These are phyloP conservation scores for Suillus decipiens DNA, from an alignment of 768 basidiomycete species.

Conservation along the genomic window DNA sequence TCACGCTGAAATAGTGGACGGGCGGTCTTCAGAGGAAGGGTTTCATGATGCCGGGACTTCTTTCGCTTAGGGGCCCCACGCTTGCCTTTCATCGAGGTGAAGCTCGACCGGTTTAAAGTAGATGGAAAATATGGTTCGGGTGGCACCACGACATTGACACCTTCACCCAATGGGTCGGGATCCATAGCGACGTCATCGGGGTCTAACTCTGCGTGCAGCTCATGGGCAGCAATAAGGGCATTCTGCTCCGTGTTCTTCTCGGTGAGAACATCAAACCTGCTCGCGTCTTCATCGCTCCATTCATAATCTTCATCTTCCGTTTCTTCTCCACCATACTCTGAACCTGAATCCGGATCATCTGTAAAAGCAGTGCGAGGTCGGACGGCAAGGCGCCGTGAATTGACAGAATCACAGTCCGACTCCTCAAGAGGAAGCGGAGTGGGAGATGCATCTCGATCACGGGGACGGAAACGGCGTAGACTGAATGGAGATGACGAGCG, in stretches of 20 bases:
- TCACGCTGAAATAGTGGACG: constrained; percentile 89
- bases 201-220: constrained; percentile 22
- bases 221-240: constrained; percentile 47
- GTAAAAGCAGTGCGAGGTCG: constrained; percentile 65
- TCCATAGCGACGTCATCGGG: constrained; percentile 58
- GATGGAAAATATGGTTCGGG: constrained; percentile 81
- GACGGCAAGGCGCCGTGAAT: constrained; percentile 38
- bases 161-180: constrained; percentile 88
- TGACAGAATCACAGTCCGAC: constrained; percentile 48
- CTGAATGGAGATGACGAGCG: constrained; percentile 83
- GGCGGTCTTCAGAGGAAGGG: constrained; percentile 64
- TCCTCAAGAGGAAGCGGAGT: constrained; percentile 58
- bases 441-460: constrained; percentile 57
- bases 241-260: constrained; percentile 89
- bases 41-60: constrained; percentile 62
- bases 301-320: constrained; percentile 60
- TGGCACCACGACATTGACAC: constrained; percentile 85
- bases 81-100: constrained; percentile 34
- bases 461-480: constrained; percentile 64
- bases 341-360: constrained; percentile 63
- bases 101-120: constrained; percentile 61
- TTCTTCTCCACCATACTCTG: constrained; percentile 52
- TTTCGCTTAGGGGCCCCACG: constrained; percentile 52
- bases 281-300: constrained; percentile 57
- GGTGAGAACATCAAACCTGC: constrained; percentile 73